Evolutionary conservation across 2,329 filamentous ascomycete species (phyloP), one percentile per base, ranked within the genome.

Genomic region (Beauveria brongniartii): DNA sequence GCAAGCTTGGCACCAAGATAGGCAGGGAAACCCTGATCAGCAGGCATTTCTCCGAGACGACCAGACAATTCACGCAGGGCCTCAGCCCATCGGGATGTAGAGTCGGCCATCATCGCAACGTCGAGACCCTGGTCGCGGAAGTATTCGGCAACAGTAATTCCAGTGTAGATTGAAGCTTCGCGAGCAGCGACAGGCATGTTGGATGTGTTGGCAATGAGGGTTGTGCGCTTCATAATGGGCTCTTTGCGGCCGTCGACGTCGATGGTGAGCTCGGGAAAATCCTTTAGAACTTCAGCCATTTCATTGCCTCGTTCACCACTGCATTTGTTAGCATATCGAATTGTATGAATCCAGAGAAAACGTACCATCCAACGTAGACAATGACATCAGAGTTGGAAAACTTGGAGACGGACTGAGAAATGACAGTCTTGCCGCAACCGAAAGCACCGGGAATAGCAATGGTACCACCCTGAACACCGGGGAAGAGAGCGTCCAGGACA

Each of bases 311-410:
- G 90, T 79, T 99, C 94, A 69, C 92, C 91, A 67, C 58, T 60
- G 20, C 22, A 18, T 20, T 30, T 7, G 20, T 60, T 43, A 60
- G 58, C 43, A 46, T 16, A 26, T 28, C 79, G 10, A 30, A 22
- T 22, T 5, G 12, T 22, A 16, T 26, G 40, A 37, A 50, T 12
- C 28, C 77, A 72, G 78, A 58, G 73, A 65, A 82, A 37, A 59
- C 56, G 24, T 24, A 60, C 58, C 50, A 88, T 63, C 94, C 94
- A 63, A 99, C 94, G 74, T 99, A 99, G 69, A 99, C 90, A 68
- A 99, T 99, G 71, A 97, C 91, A 74, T 99, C 94, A 75, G 90
- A 94, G 86, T 99, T 99, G 72, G 94, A 99, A 82, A 99, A 99
- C 79, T 99, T 99, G 76, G 94, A 99, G 65, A 99, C 89, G 63